Base-by-base conservation (phyloP, 1,284 basidiomycete genomes). In the Bondarzewia mesenterica region DNA sequence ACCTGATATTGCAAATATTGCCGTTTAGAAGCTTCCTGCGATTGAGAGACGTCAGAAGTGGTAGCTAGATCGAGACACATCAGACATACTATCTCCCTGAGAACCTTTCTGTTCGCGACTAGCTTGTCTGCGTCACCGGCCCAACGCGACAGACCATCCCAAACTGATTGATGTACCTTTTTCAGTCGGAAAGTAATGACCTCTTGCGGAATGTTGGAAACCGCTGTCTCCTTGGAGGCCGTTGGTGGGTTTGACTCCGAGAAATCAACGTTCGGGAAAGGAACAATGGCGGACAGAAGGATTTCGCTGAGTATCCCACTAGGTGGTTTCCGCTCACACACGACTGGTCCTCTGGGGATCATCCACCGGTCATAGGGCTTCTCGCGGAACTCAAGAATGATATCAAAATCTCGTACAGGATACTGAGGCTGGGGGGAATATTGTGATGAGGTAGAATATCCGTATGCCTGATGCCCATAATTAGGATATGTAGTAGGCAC, bases 381-480 rank as follows among this genome's bases (percentile, higher is more conserved):
- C 57, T 89, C 85, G 36, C 71, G 65, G 52, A 85, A 88, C 57
- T 86, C 82, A 47, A 89, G 59, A 21, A 88, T 74, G 4, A 88
- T 58, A 60, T 88, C 85, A 53, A 79, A 83, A 14, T 75, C 73
- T 55, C 71, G 77, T 32, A 68, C 25, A 18, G 46, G 44, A 42
- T 18, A 42, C 25, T 29, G 42, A 26, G 23, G 22, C 8, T 12
- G 8, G 14, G 42, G 42, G 14, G 22, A 18, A 8, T 4, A 25
- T 15, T 12, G 52, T 12, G 22, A 36, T 15, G 51, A 23, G 15
- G 32, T 18, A 23, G 49, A 18, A 18, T 43, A 29, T 18, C 43
- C 55, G 25, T 45, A 54, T 42, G 44, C 43, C 6, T 40, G 37
- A 41, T 52, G 22, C 3, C 51, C 26, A 39, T 42, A 25, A 16